These are phyloP conservation scores for Xylaria hypoxylon DNA, from an alignment of 2,329 filamentous ascomycete species.

Conservation along the genomic window DNA sequence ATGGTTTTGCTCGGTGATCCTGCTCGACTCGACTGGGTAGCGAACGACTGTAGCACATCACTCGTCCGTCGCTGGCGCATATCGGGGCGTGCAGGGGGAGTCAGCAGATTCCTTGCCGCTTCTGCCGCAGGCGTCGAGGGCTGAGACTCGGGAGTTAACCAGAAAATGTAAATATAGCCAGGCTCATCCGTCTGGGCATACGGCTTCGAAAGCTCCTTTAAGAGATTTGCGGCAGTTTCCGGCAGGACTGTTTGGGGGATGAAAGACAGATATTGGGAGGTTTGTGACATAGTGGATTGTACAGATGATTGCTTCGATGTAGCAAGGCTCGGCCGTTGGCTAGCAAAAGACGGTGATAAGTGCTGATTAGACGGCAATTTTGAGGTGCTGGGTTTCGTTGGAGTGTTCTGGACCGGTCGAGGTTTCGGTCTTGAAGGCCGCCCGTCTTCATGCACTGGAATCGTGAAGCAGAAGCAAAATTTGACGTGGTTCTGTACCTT, in stretches of 20 bases:
- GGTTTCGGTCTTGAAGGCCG: conserved; percentile 60
- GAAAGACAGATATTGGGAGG: conserved; percentile 68
- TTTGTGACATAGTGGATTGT: conserved; percentile 50
- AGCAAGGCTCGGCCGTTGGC: conserved; percentile 46
- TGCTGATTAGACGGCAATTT: conserved; percentile 49
- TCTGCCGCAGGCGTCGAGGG: conserved; percentile 67
- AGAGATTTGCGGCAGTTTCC: conserved; percentile 74
- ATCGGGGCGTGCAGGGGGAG: conserved; percentile 59
- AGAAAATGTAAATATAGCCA: conserved; percentile 99
- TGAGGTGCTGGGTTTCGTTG: conserved; percentile 46
- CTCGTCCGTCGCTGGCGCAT: conserved; percentile 61
- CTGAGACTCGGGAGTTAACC: conserved; percentile 79
- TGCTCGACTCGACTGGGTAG: conserved; percentile 47
- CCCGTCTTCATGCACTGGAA: conserved; percentile 58
- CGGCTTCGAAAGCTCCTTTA: conserved; percentile 80
- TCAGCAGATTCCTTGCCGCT: conserved; percentile 69
- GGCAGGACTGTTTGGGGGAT: conserved; percentile 77
- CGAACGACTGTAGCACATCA: conserved; percentile 66
- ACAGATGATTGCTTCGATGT: conserved; percentile 46
- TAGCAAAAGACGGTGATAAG: conserved; percentile 46
- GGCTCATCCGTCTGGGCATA: conserved; percentile 80
- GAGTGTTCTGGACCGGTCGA: conserved; percentile 57
- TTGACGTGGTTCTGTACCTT: conserved; percentile 50
- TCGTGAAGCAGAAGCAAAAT: conserved; percentile 66
- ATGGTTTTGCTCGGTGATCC: conserved; percentile 67